Conservation (phyloP, 1,284 basidiomycete genomes). For the Rhodotorula mucilaginosa region DNA sequence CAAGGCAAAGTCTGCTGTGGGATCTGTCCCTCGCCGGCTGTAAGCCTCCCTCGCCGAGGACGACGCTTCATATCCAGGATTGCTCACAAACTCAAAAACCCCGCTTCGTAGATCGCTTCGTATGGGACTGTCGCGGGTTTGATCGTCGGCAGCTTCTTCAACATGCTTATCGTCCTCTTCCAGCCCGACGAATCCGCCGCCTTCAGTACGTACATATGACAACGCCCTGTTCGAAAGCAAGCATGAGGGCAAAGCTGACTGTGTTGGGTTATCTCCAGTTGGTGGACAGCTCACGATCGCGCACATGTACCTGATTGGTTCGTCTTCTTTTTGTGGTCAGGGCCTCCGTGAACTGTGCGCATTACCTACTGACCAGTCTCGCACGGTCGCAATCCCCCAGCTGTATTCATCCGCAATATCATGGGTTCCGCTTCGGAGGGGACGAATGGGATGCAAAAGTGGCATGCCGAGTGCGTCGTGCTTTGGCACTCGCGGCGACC, state of each 20-base stretch:
- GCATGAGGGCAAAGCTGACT: too few relatives aligned
- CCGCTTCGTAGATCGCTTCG: background rate
- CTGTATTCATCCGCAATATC: slow-evolving; percentile 7
- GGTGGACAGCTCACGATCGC: slow-evolving; percentile 4
- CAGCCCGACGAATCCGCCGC: background rate
- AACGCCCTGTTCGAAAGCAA: background rate
- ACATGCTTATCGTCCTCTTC: slow-evolving; percentile 15
- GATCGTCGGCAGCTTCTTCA: slow-evolving; percentile 3
- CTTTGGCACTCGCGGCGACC: background rate
- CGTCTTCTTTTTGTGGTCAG: background rate
- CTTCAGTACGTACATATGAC: background rate
- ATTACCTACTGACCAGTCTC: background rate
- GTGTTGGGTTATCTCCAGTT: background rate
- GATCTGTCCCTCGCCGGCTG: background rate
- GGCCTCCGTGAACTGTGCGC: too few relatives aligned
- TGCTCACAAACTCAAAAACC: too few relatives aligned
- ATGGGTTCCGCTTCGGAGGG: slow-evolving; percentile 6
- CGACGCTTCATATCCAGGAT: too few relatives aligned
- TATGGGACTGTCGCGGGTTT: slow-evolving; percentile 3
- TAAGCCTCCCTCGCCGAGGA: background rate
- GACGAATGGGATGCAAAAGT: slow-evolving; percentile 7
- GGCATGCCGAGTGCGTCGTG: slow-evolving; percentile 10
- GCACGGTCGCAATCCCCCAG: background rate
- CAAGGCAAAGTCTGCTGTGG: slow-evolving; percentile 4
- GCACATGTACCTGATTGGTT: slow-evolving; percentile 13